These are phyloP conservation scores for Helotiales sp. DNA, from an alignment of 2,329 filamentous ascomycete genomes.

Conservation along the genomic window DNA sequence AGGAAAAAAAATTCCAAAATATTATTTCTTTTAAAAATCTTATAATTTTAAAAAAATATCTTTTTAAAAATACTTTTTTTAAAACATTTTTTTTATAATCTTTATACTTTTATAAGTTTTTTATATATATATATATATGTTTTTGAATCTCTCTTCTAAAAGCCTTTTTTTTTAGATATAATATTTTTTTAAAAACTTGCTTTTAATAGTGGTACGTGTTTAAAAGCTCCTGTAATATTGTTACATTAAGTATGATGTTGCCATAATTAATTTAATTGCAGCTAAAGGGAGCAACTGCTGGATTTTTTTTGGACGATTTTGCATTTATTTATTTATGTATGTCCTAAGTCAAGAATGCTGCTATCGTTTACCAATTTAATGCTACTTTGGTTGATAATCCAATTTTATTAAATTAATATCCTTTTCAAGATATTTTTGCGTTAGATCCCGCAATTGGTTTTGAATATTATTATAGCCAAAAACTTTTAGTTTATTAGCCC, in stretches of 20 bases:
- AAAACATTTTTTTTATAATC: not conserved
- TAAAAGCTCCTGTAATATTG: not conserved
- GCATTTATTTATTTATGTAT: conserved; percentile 10
- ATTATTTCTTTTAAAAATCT: not conserved
- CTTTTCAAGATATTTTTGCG: conserved; percentile 11
- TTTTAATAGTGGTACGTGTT: too few relatives aligned
- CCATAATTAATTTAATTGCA: not conserved
- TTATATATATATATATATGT: not conserved
- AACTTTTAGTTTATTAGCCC: conserved; percentile 13
- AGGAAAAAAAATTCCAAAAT: too few relatives aligned
- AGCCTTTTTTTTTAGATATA: not conserved
- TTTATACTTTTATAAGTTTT: not conserved
- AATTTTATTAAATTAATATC: conserved; percentile 13
- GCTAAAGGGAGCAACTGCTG: not conserved
- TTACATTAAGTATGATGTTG: not conserved
- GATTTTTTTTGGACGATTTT: conserved; percentile 6
- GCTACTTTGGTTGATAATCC: conserved; percentile 12
- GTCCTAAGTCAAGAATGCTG: conserved; percentile 3
- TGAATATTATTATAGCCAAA: conserved; percentile 4
- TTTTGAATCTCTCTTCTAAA: not conserved
- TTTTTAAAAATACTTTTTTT: not conserved
- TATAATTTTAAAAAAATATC: not conserved
- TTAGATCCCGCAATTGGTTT: conserved; percentile 13
- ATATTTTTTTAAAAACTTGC: conserved; percentile 2
- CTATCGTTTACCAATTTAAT: not conserved